phyloP scores from a whole-genome alignment of 1,139 yeast species.

The Candida pseudoviswanathii region DNA sequence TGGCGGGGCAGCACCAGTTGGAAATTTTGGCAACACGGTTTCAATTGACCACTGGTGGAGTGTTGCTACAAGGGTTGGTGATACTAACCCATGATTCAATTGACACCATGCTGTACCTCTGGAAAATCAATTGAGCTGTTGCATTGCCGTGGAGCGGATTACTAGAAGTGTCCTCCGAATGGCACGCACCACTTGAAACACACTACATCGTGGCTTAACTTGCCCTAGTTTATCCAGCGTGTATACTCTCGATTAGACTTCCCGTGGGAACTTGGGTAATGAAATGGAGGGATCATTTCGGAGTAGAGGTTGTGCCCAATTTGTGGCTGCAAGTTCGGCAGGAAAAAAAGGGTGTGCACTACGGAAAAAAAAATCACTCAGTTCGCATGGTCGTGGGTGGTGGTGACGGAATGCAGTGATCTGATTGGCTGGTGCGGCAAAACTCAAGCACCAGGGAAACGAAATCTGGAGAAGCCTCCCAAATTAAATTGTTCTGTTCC shows the following conservation, averaged over 20 bases:
- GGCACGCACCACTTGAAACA: too few relatives aligned
- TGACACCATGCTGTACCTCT: too few relatives aligned
- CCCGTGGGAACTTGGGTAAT: too few relatives aligned
- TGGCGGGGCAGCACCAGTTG: neutral
- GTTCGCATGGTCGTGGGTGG: too few relatives aligned
- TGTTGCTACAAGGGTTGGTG: neutral
- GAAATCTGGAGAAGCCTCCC: conserved; percentile 13
- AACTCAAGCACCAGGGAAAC: neutral
- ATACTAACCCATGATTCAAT: too few relatives aligned
- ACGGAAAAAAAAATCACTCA: neutral
- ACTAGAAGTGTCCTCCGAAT: too few relatives aligned
- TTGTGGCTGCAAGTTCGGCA: conserved; percentile 4
- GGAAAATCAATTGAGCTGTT: neutral
- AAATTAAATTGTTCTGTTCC: conserved; percentile 1
- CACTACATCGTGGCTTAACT: too few relatives aligned
- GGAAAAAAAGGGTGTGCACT: neutral
- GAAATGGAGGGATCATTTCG: neutral
- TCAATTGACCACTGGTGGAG: neutral
- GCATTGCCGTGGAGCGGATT: too few relatives aligned
- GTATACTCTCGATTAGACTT: too few relatives aligned
- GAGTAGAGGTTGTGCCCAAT: neutral
- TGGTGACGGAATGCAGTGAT: neutral
- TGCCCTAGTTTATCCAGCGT: too few relatives aligned
- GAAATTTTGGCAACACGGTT: neutral
- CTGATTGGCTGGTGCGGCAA: neutral